Evolutionary conservation across 805 yeast genomes (phyloP), one percentile per base, ranked within the genome.

Genomic region (Saturnispora kantuleensis): DNA sequence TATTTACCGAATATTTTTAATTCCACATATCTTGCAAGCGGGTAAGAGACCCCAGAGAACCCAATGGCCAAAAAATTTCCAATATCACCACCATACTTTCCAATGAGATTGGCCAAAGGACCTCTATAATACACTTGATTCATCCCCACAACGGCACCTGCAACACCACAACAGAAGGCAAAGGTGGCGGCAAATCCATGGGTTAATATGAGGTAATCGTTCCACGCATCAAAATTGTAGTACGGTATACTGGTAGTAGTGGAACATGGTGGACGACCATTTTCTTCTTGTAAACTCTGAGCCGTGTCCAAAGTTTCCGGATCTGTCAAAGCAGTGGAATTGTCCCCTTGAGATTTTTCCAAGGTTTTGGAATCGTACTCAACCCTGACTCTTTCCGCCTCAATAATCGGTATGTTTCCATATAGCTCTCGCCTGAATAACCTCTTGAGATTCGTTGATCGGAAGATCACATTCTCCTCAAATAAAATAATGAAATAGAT

Each of bases 71-170:
- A 59, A 78, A 89, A 84, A 75, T 81, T 79, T 18, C 93, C 96
- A 35, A 87, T 59, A 59, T 87, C 96, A 15, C 87, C 94, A 45
- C 84, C 88, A 49, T 62, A 60, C 5, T 70, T 78, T 16, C 94
- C 94, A 12, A 83, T 65, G 4, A 67, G 54, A 28, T 60, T 61
- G 10, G 95, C 94, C 10, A 86, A 52, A 0, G 86, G 86, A 0
- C 95, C 96, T 6, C 73, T 68, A 71, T 82, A 87, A 62, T 87
- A 87, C 6, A 79, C 83, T 60, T 87, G 96, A 21, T 84, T 72
- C 96, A 87, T 87, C 6, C 95, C 95, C 16, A 86, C 65, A 2
- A 83, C 86, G 0, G 86, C 94, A 39, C 95, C 95, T 0, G 76
- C 83, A 13, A 80, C 80, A 38, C 95, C 96, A 44, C 73, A 64